Conservation (phyloP, 2,329 filamentous ascomycete genomes). For the Colletotrichum limetticola region DNA sequence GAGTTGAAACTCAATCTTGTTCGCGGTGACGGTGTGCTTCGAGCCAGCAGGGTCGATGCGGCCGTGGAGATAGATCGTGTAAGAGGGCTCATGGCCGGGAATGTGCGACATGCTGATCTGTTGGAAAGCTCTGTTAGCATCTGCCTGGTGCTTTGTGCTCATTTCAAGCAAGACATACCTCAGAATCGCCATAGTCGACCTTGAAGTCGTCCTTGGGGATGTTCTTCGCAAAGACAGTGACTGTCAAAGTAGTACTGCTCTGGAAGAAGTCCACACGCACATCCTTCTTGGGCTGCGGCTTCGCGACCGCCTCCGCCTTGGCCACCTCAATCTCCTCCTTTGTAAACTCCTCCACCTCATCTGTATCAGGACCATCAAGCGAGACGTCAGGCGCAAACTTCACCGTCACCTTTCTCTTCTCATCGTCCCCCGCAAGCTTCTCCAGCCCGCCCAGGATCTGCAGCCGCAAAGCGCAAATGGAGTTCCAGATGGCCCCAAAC, state of each 20-base stretch:
- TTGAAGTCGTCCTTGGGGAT: slow-evolving; percentile 52
- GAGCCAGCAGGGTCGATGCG: slow-evolving; percentile 71
- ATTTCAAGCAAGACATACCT: slow-evolving; percentile 43
- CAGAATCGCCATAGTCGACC: slow-evolving; percentile 45
- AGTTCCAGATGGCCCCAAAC: slow-evolving; percentile 46
- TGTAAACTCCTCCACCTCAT: slow-evolving; percentile 41
- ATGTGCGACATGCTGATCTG: slow-evolving; percentile 35
- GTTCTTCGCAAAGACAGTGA: slow-evolving; percentile 56
- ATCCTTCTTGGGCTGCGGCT: slow-evolving; percentile 37
- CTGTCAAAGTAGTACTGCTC: slow-evolving; percentile 45
- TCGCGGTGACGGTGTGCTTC: slow-evolving; percentile 73
- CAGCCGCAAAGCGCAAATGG: slow-evolving; percentile 57
- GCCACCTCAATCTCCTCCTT: slow-evolving; percentile 32
- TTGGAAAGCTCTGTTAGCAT: not conserved
- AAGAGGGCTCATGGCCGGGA: slow-evolving; percentile 33
- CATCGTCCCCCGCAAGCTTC: slow-evolving; percentile 54
- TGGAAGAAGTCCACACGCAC: slow-evolving; percentile 48
- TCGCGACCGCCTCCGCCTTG: not conserved
- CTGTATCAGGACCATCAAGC: slow-evolving; percentile 14
- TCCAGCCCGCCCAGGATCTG: slow-evolving; percentile 59
- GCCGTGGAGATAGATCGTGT: slow-evolving; percentile 62
- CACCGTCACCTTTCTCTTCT: slow-evolving; percentile 58
- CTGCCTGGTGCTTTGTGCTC: not conserved
- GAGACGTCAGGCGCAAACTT: slow-evolving; percentile 31
- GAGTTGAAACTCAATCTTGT: slow-evolving; percentile 83